These are phyloP conservation scores for Cardamine occulta DNA, from an alignment of 345 rosid species.

Conservation along the genomic window DNA sequence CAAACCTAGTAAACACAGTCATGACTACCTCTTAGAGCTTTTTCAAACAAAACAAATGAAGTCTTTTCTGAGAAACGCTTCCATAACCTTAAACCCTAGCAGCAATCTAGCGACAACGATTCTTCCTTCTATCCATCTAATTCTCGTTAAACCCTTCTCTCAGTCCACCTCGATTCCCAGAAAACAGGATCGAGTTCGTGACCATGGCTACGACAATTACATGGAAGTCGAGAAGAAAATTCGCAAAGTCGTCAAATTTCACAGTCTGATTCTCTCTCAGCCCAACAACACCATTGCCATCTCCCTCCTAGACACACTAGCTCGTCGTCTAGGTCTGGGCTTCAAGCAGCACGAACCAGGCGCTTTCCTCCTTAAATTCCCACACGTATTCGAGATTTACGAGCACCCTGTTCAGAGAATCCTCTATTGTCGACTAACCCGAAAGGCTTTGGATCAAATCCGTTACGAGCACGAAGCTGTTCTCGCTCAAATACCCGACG, in stretches of 20 bases:
- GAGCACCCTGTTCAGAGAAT: constrained; percentile 94
- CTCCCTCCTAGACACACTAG: constrained; percentile 70
- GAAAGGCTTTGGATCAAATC: constrained; percentile 69
- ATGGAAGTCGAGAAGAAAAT: constrained; percentile 92
- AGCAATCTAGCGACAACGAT: constrained; percentile 10
- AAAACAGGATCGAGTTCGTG: constrained; percentile 77
- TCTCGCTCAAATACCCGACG: constrained; percentile 62
- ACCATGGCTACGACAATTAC: constrained; percentile 93
- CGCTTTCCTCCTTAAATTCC: constrained; percentile 78
- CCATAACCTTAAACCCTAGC: constrained; percentile 34
- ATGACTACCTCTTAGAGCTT: neutral
- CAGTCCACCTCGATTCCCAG: constrained; percentile 84
- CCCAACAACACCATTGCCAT: constrained; percentile 61
- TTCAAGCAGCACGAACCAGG: constrained; percentile 82
- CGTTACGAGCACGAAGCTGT: constrained; percentile 67
- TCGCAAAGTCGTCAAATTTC: constrained; percentile 81
- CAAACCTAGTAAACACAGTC: constrained; percentile 15
- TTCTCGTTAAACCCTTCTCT: constrained; percentile 50
- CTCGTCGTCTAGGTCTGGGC: constrained; percentile 74
- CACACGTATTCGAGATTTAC: constrained; percentile 77
- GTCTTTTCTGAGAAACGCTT: constrained; percentile 27
- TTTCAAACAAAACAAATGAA: constrained; percentile 25
- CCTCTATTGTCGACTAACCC: constrained; percentile 73
- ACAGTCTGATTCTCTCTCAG: constrained; percentile 70
- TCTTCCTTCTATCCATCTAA: constrained; percentile 13